Evolutionary conservation across 805 yeast species (phyloP), one percentile per base, ranked within the genome.

Genomic region (Wickerhamiella kazuoi): DNA sequence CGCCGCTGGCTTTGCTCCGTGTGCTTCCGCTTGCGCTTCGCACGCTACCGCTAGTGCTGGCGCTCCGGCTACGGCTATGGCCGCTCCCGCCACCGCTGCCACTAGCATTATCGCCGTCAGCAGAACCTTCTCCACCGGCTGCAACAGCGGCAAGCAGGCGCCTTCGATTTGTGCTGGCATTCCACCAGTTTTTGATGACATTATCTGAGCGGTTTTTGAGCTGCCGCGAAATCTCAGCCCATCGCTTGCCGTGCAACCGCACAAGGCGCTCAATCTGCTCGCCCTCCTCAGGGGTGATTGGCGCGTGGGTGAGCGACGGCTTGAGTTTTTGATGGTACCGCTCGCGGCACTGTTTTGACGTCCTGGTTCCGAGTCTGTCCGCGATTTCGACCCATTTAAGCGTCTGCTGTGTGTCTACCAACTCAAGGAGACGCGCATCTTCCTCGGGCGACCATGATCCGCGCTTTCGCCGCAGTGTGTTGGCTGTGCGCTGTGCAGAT

Each of bases 141-240:
- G n/a, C n/a, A n/a, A n/a, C n/a, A n/a, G n/a, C n/a, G 11, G 26
- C 26, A 23, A 11, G 11, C 26, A 33, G 4, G 11, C 35, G 69
- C 44, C 94, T 64, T 44, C 93, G 66, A 54, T 80, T 82, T 13
- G 93, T 87, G 7, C 94, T 93, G 3, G 94, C 93, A 53, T 82
- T 82, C 94, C 94, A 83, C 94, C 94, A 84, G 60, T 84, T 84
- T 55, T 82, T 82, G 50, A 82, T 81, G 17, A 93, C 84, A 56
- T 82, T 83, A 57, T 83, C 95, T n/a, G 79, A 69, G 39, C 95
- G 64, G 2, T 94, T 94, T 45, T 79, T 77, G 42, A 83, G 61
- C 57, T 82, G 93, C 38, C 94, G 69, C 15, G 94, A 82, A 35
- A 83, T 84, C 52, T 81, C 94, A 0, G 95, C 94, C 95, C 95